Percentiles rank a stretch among this genome's conserved stretches.
Evolutionary conservation across 1,139 yeast genomes (phyloP).

Genomic region (Debaryomyces sp.): DNA sequence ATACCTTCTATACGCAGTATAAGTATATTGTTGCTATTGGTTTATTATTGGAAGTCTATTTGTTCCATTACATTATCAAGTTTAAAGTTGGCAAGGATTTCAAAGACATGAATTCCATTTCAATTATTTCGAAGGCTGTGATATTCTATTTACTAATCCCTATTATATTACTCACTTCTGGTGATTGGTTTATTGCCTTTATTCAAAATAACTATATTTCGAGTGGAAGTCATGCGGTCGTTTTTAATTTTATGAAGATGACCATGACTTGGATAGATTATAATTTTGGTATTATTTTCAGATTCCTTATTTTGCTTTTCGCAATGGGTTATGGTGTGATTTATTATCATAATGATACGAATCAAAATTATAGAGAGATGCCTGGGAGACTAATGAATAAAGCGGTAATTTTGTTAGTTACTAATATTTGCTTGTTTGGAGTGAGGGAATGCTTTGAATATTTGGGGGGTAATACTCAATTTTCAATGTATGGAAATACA

Average conservation of each 20-base stretch:
- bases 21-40: constrained; percentile 21
- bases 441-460: constrained; percentile 3
- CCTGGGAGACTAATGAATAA: constrained; percentile 24
- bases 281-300: constrained; percentile 10
- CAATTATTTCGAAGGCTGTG: constrained; percentile 36
- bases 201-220: constrained; percentile 21
- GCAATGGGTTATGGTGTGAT: constrained; percentile 46
- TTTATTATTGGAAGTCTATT: constrained; percentile 20
- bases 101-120: constrained; percentile 33
- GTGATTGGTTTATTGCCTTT: constrained; percentile 17
- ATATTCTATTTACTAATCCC: constrained; percentile 36
- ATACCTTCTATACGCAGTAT: constrained; percentile 23
- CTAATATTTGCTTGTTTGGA: constrained; percentile 12
- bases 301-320: constrained; percentile 28
- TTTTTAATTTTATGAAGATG: constrained; percentile 7
- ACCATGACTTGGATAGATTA: constrained; percentile 6
- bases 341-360: constrained; percentile 29
- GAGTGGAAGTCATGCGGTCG: constrained; percentile 6
- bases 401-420: constrained; percentile 20
- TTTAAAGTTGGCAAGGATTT: constrained; percentile 34
- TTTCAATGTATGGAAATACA: not conserved
- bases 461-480: not conserved
- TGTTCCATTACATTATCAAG: constrained; percentile 31
- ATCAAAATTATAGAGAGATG: constrained; percentile 29
- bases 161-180: constrained; percentile 14